A percentile compares a stretch with the other conserved stretches of the same genome.
phyloP scores from a whole-genome alignment of 1,284 basidiomycete species.

The Neolentinus lepideus region DNA sequence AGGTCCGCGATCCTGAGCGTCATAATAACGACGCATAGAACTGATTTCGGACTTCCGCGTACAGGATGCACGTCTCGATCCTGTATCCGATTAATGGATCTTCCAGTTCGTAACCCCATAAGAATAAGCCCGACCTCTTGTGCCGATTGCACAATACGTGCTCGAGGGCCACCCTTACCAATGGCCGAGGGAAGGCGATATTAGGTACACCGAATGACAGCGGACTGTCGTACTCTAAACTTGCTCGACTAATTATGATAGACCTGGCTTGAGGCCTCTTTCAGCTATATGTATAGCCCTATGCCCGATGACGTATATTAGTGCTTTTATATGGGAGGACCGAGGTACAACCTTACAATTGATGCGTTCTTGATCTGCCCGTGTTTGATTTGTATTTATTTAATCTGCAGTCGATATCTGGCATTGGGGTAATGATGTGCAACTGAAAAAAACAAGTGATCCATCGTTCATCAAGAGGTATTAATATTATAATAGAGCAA shows the following conservation, averaged over 20 bases:
- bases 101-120: conserved; percentile 68
- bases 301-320: too few species aligned
- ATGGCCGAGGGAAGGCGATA: not conserved
- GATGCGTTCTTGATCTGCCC: too few species aligned
- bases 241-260: not conserved
- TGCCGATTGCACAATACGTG: conserved; percentile 41
- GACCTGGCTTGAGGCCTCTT: not conserved
- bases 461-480: too few species aligned
- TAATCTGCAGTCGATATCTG: too few species aligned
- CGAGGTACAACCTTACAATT: too few species aligned
- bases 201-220: not conserved
- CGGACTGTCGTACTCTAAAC: not conserved
- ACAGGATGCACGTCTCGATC: conserved; percentile 52
- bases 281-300: not conserved
- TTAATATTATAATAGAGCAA: too few species aligned
- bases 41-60: conserved; percentile 2
- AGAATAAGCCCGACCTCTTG: conserved; percentile 58
- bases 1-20: conserved; percentile 33
- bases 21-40: not conserved
- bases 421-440: too few species aligned
- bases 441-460: too few species aligned
- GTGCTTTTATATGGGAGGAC: too few species aligned
- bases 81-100: conserved; percentile 63
- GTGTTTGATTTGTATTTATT: too few species aligned
- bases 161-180: not conserved